Conservation (phyloP, 2,329 filamentous ascomycete species). For the Penicillium sp. region DNA sequence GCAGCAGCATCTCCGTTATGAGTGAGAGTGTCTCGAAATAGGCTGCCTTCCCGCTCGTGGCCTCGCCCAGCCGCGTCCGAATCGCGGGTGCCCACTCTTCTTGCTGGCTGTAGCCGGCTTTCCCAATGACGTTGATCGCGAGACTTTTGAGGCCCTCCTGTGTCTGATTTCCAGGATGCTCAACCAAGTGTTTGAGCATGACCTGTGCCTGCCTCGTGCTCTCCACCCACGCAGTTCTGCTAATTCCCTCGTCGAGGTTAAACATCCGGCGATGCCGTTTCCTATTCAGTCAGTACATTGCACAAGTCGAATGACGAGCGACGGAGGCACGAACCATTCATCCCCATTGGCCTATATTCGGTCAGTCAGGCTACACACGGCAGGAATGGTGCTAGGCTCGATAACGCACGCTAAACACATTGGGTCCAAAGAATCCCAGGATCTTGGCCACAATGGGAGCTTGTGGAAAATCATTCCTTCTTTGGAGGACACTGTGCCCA, state of each 20-base stretch:
- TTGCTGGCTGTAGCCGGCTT: conserved; percentile 40
- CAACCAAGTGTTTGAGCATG: conserved; percentile 37
- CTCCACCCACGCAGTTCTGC: conserved; percentile 41
- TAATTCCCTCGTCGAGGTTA: conserved; percentile 44
- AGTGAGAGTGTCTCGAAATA: conserved; percentile 43
- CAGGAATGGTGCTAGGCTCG: not conserved
- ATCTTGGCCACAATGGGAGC: conserved; percentile 31
- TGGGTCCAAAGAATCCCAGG: conserved; percentile 41
- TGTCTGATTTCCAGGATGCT: conserved; percentile 30
- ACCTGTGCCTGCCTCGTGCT: conserved; percentile 34
- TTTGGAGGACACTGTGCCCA: conserved; percentile 35
- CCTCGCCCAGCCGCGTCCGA: conserved; percentile 19
- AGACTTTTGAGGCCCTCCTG: conserved; percentile 37
- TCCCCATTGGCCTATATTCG: conserved; percentile 31
- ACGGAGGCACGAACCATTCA: conserved; percentile 27
- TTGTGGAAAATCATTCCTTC: conserved; percentile 43
- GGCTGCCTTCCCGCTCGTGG: conserved; percentile 18
- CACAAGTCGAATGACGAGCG: not conserved
- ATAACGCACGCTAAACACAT: conserved; percentile 38
- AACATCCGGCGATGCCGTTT: conserved; percentile 42
- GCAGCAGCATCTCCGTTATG: conserved; percentile 34
- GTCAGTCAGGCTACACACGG: conserved; percentile 4
- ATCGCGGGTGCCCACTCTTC: conserved; percentile 34
- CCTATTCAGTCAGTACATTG: conserved; percentile 21
- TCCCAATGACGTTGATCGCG: conserved; percentile 46